Evolutionary conservation across 2,329 filamentous ascomycete species (phyloP).

Genomic region (Calcarisporium arbuscula): DNA sequence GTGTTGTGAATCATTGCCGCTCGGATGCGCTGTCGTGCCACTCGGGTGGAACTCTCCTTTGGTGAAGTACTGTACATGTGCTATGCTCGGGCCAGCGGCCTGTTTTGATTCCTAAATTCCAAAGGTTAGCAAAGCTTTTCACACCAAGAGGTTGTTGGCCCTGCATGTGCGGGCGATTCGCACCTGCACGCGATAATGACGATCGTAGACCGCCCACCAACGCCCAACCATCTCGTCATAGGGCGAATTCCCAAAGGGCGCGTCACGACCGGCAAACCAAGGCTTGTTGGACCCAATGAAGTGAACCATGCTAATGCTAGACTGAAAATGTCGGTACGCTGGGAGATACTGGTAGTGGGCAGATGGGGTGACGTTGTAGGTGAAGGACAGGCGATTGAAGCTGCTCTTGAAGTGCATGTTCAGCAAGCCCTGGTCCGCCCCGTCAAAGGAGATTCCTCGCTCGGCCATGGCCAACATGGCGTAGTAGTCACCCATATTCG

Average conservation of each 20-base stretch:
- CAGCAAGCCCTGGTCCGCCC: conserved; percentile 88
- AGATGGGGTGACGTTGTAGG: conserved; percentile 95
- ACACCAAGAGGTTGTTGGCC: too few species aligned
- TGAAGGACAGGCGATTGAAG: conserved; percentile 86
- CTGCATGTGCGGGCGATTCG: conserved; percentile 22
- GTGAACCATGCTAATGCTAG: conserved; percentile 82
- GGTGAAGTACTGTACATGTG: conserved; percentile 46
- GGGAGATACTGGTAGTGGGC: conserved; percentile 97
- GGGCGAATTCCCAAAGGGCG: conserved; percentile 49
- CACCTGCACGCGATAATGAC: conserved; percentile 63
- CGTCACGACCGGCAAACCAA: conserved; percentile 63
- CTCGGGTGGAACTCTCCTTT: conserved; percentile 45
- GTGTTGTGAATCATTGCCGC: not conserved
- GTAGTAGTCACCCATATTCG: conserved; percentile 82
- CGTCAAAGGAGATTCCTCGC: conserved; percentile 88
- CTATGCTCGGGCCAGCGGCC: too few species aligned
- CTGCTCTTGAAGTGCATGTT: conserved; percentile 87
- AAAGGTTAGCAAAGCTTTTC: too few species aligned
- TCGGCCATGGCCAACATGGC: conserved; percentile 78
- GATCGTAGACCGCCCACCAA: conserved; percentile 95
- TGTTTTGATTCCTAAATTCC: too few species aligned
- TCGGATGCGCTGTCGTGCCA: conserved; percentile 13
- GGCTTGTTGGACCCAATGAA: conserved; percentile 92
- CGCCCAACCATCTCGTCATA: conserved; percentile 78
- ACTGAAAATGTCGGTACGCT: conserved; percentile 88